These are phyloP conservation scores for Fonsecaea nubica DNA, from an alignment of 2,329 filamentous ascomycete species.

Conservation along the genomic window DNA sequence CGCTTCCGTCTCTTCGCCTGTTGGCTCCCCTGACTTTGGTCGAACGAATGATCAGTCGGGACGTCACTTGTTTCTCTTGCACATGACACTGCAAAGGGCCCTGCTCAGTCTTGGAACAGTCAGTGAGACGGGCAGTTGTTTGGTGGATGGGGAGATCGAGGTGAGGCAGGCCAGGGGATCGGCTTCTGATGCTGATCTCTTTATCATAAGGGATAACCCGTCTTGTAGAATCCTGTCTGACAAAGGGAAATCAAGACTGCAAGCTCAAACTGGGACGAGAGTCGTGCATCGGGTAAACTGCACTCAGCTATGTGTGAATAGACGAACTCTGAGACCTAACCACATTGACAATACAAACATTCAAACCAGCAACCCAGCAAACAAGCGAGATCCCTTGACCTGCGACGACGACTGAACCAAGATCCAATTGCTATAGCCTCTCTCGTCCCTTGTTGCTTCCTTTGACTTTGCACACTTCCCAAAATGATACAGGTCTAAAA, in stretches of 20 bases:
- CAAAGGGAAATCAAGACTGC: not conserved
- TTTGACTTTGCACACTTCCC: not conserved
- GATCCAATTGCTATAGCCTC: not conserved
- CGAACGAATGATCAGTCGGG: constrained; percentile 8
- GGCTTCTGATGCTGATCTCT: not conserved
- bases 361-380: too few species aligned
- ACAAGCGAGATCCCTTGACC: too few species aligned
- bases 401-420: not conserved
- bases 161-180: not conserved
- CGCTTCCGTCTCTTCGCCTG: constrained; percentile 13
- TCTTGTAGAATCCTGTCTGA: not conserved
- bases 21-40: constrained; percentile 8
- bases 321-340: not conserved
- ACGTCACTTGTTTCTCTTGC: constrained; percentile 17
- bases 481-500: not conserved
- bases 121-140: not conserved
- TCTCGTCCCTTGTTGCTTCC: not conserved
- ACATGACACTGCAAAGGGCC: not conserved
- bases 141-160: not conserved
- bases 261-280: not conserved
- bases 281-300: not conserved
- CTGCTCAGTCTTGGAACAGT: not conserved
- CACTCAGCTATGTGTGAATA: not conserved
- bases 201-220: not conserved
- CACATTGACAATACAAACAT: too few species aligned